Base-by-base conservation (phyloP, 1,139 yeast species). In the Geotrichum bryndzae region DNA sequence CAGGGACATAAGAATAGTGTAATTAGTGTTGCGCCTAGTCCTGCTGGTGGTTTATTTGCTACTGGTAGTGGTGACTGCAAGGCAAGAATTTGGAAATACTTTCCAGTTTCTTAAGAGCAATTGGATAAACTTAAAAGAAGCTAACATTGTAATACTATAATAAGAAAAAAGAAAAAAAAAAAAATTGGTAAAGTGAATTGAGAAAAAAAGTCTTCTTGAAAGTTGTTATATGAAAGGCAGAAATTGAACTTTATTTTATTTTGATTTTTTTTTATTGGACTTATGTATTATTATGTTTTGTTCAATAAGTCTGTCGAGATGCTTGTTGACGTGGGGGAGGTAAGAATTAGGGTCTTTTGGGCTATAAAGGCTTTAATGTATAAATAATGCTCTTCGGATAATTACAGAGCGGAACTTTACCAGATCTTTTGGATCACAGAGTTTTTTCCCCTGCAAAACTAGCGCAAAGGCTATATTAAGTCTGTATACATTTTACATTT, bases 41-140 rank as follows among this genome's bases (percentile, higher is more conserved):
- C 87, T 65, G 86, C 85, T 72, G 87, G 90, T 53, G 86, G 87
- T 54, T 85, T 90, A 68, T 94, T 94, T 80, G 99, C 98, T 61
- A 92, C 98, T 22, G 99, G 99, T 65, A 85, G 92, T 75, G 99
- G 99, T 73, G 99, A 94, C 77, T 92, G 97, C 76, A 90, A 92
- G 75, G 98, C 98, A 53, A 84, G 97, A 77, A 88, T 94, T 72
- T 94, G 99, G 99, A 85, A 86, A 73, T 90, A 76, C 25, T 59
- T 50, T 35, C 23, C 46, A 3, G 56, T 54, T 18, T 27, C 31
- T 27, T 58, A 29, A 53, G 46, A 33, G 31, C 29, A n/a, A 33
- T 10, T 3, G 41, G 41, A 33, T n/a, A 29, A 27, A 22, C 31
- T 51, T 33, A 29, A 29, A 10, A 25, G 13, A 22, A 54, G 35